These are phyloP conservation scores for Cystobasidium onofrii DNA, from an alignment of 768 basidiomycete species.

Conservation along the genomic window DNA sequence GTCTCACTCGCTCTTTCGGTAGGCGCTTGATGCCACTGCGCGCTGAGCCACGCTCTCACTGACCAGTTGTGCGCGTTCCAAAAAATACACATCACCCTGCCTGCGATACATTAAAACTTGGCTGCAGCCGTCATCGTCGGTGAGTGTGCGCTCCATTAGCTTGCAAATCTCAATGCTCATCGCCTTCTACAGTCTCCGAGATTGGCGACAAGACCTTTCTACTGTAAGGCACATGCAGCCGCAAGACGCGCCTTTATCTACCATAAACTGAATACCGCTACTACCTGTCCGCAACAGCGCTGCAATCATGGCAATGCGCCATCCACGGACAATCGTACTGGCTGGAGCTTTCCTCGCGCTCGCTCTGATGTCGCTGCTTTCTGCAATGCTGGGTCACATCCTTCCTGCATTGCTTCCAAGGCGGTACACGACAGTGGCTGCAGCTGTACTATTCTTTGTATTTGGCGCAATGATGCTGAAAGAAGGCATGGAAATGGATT, in stretches of 20 bases:
- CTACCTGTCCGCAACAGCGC: constrained; percentile 44
- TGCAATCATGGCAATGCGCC: constrained; percentile 75
- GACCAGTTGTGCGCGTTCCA: neutral
- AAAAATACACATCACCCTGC: neutral
- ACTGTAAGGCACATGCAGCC: constrained; percentile 45
- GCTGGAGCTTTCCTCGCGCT: constrained; percentile 78
- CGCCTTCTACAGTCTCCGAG: constrained; percentile 27
- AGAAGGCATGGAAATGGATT: constrained; percentile 70
- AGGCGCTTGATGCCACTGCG: neutral
- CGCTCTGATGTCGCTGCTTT: constrained; percentile 84
- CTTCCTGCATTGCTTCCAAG: constrained; percentile 73
- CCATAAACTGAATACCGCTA: constrained; percentile 52
- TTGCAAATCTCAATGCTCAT: neutral
- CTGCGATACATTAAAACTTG: neutral
- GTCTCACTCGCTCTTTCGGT: constrained; percentile 18
- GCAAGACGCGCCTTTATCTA: neutral
- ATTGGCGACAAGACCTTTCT: constrained; percentile 59
- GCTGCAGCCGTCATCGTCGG: constrained; percentile 32
- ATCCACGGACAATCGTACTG: constrained; percentile 74
- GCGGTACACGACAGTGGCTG: constrained; percentile 61
- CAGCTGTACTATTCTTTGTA: constrained; percentile 73
- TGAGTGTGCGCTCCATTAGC: neutral
- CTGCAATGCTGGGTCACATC: constrained; percentile 84
- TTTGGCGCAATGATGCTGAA: constrained; percentile 84
- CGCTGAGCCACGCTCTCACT: neutral